Evolutionary conservation across 805 yeast genomes (phyloP).

Genomic region (Candida broadrunensis): DNA sequence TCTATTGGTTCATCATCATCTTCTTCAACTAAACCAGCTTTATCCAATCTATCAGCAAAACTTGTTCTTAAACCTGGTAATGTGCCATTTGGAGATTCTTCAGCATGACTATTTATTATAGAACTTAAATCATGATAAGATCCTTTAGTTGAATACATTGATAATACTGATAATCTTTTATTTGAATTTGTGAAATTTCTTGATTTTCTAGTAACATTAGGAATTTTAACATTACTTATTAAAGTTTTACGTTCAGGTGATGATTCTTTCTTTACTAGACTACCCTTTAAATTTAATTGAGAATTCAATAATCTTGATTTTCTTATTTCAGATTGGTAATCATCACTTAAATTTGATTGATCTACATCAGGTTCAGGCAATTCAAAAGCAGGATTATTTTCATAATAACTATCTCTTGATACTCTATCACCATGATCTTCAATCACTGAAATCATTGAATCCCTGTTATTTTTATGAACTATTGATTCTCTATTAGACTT

Average conservation of each 20-base stretch:
- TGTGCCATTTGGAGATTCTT: conserved; percentile 1
- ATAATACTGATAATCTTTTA: conserved; percentile 69
- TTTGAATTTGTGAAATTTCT: conserved; percentile 58
- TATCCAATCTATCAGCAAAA: conserved; percentile 41
- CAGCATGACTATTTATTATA: conserved; percentile 23
- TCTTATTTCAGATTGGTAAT: conserved; percentile 42
- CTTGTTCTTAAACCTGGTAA: conserved; percentile 35
- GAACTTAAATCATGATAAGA: conserved; percentile 59
- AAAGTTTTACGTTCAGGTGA: conserved; percentile 42
- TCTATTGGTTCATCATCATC: conserved; percentile 32
- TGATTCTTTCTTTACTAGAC: conserved; percentile 21
- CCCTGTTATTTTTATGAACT: conserved; percentile 25
- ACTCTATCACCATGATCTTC: conserved; percentile 16
- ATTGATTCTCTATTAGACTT: conserved; percentile 29
- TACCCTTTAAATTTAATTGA: conserved; percentile 28
- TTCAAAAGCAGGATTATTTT: conserved; percentile 20
- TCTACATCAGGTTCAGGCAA: conserved; percentile 37
- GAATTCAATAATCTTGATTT: conserved; percentile 44
- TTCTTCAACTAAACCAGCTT: conserved; percentile 26
- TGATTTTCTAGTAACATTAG: conserved; percentile 69
- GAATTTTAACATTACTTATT: conserved; percentile 63
- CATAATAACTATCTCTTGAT: conserved; percentile 17
- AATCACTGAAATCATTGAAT: conserved; percentile 32
- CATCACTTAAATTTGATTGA: conserved; percentile 36
- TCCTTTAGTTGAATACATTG: conserved; percentile 65